Conservation (phyloP, 148 eudicot species). For the Cornus kousa region DNA sequence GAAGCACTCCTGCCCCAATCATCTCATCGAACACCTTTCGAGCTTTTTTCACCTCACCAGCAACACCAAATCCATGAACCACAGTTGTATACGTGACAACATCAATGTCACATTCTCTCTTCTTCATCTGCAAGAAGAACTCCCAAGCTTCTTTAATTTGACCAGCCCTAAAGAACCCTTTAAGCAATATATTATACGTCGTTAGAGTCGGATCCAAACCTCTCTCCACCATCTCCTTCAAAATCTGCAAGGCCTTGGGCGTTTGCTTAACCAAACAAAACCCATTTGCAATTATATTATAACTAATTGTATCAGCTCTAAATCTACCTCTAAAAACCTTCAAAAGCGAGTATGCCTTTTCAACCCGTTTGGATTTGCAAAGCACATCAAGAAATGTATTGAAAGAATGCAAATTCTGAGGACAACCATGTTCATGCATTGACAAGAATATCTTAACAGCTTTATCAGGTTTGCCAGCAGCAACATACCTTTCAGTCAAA, state of each 20-base stretch:
- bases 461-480: conserved; percentile 73
- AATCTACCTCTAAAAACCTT: conserved; percentile 47
- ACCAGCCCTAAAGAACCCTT: conserved; percentile 72
- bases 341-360: conserved; percentile 66
- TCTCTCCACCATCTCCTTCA: conserved; percentile 89
- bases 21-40: conserved; percentile 72
- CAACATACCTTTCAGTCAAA: conserved; percentile 64
- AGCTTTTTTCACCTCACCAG: conserved; percentile 70
- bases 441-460: conserved; percentile 72
- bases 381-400: conserved; percentile 72
- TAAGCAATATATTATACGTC: conserved; percentile 71
- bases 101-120: conserved; percentile 65
- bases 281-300: conserved; percentile 83
- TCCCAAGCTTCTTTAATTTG: conserved; percentile 71
- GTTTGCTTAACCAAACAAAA: conserved; percentile 76
- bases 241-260: conserved; percentile 64
- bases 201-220: conserved; percentile 58
- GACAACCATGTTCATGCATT: conserved; percentile 61
- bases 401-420: conserved; percentile 58
- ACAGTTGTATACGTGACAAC: conserved; percentile 82
- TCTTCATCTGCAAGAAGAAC: conserved; percentile 85
- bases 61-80: conserved; percentile 88
- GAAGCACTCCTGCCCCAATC: conserved; percentile 71
- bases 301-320: conserved; percentile 71
- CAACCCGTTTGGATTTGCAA: conserved; percentile 70